Conservation (phyloP, 129 eudicot species). For the Ambrosia artemisiifolia region DNA sequence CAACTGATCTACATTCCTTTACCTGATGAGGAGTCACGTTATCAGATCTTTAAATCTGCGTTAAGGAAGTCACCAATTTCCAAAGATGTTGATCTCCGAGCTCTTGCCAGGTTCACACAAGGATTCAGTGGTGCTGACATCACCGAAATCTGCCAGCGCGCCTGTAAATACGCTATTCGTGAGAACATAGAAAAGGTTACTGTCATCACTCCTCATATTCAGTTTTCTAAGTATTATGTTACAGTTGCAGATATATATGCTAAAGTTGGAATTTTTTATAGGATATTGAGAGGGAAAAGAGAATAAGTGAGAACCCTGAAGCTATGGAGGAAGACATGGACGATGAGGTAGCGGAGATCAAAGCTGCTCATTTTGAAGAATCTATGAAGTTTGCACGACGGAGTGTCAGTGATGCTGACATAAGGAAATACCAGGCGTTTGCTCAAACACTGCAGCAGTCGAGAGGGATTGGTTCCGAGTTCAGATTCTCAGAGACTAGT, state of each 20-base stretch:
- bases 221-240: not conserved
- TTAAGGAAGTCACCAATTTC: constrained; percentile 66
- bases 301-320: constrained; percentile 63
- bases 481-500: constrained; percentile 55
- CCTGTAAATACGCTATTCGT: constrained; percentile 76
- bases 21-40: constrained; percentile 67
- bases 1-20: constrained; percentile 81
- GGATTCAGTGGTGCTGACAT: constrained; percentile 84
- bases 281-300: constrained; percentile 73
- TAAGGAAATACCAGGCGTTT: constrained; percentile 75
- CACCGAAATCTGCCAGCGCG: constrained; percentile 74
- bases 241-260: not conserved
- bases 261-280: constrained; percentile 12
- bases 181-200: constrained; percentile 74
- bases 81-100: constrained; percentile 58
- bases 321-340: constrained; percentile 75
- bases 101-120: constrained; percentile 74
- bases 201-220: too few relatives aligned
- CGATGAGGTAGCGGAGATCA: constrained; percentile 70
- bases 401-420: constrained; percentile 96
- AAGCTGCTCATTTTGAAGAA: constrained; percentile 73
- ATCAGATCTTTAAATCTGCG: constrained; percentile 52
- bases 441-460: constrained; percentile 82
- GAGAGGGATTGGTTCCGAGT: constrained; percentile 67
- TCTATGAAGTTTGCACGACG: constrained; percentile 94